Percentiles rank a stretch among this genome's conserved stretches.
phyloP scores from a whole-genome alignment of 2,329 filamentous ascomycete species.

The Neopestalotiopsis sp. region DNA sequence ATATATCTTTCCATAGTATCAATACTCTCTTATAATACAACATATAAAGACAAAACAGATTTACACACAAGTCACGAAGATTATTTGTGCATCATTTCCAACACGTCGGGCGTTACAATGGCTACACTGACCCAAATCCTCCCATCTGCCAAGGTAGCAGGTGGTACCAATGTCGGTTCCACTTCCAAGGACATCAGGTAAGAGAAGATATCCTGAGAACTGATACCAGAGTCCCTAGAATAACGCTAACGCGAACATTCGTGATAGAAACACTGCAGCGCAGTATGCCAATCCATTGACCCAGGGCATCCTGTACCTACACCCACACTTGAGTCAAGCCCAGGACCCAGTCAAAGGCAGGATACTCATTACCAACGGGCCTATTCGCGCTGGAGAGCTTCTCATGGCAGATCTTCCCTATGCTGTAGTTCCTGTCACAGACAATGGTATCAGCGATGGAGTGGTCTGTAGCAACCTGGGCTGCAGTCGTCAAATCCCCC shows the following conservation, averaged over 20 bases:
- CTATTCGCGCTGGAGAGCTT: not conserved
- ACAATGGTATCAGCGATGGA: not conserved
- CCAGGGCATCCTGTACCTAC: not conserved
- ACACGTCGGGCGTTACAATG: not conserved
- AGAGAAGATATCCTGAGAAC: not conserved
- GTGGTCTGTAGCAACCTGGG: not conserved
- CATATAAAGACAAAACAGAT: not conserved
- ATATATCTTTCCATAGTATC: not conserved
- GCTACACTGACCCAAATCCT: not conserved
- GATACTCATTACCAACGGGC: not conserved
- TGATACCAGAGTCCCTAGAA: rapidly evolving
- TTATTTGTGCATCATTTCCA: not conserved
- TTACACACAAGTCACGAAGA: not conserved
- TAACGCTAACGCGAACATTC: rapidly evolving
- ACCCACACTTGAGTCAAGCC: not conserved
- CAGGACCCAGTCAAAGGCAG: not conserved
- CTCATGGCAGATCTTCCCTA: not conserved
- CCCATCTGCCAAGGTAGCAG: not conserved
- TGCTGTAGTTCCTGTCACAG: not conserved
- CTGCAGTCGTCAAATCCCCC: not conserved
- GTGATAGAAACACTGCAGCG: not conserved
- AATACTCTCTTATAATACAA: not conserved
- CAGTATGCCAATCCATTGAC: not conserved
- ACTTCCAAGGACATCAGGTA: not conserved
- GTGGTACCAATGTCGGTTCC: not conserved